Evolutionary conservation across 2,329 filamentous ascomycete species (phyloP), one percentile per base, ranked within the genome.

Genomic region (Balansia obtecta): DNA sequence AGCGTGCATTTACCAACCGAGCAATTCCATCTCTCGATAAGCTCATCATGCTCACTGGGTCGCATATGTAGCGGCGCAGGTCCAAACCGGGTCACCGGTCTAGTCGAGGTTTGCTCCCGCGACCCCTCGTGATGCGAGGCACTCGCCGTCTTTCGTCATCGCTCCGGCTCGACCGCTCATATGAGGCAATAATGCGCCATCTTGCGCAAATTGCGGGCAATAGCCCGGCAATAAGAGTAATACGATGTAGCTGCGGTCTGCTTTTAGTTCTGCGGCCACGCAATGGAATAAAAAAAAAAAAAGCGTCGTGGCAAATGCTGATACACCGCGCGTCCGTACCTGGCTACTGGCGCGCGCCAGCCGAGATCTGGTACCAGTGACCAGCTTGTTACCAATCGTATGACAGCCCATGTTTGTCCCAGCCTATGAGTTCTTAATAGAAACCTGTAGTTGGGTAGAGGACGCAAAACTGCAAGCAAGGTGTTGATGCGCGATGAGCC

Each of bases 71-170:
- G 39, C n/a, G 39, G 39, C n/a, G 39, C n/a, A 18, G 39, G 39
- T 11, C 39, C 39, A 20, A n/a, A 12, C 2, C 39, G 20, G 39
- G 42, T 42, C 40, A 45, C 15, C 42, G 15, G 15, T 4, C 10
- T 33, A 37, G 10, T 41, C 38, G 9, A 41, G 30, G 32, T 27
- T 32, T 27, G 3, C n/a, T 11, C 18, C 39, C 39, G n/a, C 3
- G 34, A 34, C 34, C n/a, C 42, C 34, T 32, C 42, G 34, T 50
- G 45, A 46, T 43, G 45, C 33, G 39, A 46, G 32, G 32, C 33
- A n/a, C 45, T 20, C 32, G 33, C 9, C 16, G n/a, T 33, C 40
- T 48, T 47, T 51, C 50, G 50, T 51, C 45, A 51, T 51, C n/a
- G 27, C 30, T n/a, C 32, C n/a, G 11, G 9, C n/a, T 15, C 45